A percentile compares a stretch with the other conserved stretches of the same genome.
These are phyloP conservation scores for Aspergillus vadensis DNA, from an alignment of 2,329 filamentous ascomycete genomes.

Conservation along the genomic window DNA sequence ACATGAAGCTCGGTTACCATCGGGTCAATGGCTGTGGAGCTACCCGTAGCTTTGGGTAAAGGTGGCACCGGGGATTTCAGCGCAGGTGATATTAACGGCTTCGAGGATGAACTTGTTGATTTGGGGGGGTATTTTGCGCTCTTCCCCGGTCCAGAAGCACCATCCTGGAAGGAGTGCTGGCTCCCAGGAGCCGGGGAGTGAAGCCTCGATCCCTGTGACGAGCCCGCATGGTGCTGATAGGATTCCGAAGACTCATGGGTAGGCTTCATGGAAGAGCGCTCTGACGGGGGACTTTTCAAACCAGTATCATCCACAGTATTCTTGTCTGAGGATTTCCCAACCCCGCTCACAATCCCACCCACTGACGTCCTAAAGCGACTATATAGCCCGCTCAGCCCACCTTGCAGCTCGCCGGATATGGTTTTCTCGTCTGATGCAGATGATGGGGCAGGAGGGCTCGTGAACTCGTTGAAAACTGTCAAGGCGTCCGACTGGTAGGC, in stretches of 20 bases:
- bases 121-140: conserved; percentile 46
- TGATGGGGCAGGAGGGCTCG: conserved; percentile 62
- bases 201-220: conserved; percentile 40
- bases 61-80: conserved; percentile 43
- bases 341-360: conserved; percentile 56
- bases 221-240: conserved; percentile 31
- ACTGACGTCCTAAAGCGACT: conserved; percentile 81
- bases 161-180: conserved; percentile 36
- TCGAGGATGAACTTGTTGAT: conserved; percentile 45
- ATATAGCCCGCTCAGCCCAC: conserved; percentile 86
- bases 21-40: conserved; percentile 44
- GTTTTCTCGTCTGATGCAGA: conserved; percentile 68
- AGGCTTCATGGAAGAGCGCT: conserved; percentile 30
- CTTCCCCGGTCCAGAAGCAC: conserved; percentile 29
- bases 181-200: conserved; percentile 39
- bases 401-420: conserved; percentile 73
- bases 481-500: conserved; percentile 83
- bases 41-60: conserved; percentile 36
- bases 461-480: conserved; percentile 94
- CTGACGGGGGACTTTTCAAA: conserved; percentile 31
- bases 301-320: conserved; percentile 27
- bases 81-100: conserved; percentile 38
- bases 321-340: conserved; percentile 35
- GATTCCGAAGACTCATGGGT: conserved; percentile 29
- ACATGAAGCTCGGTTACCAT: conserved; percentile 51